Evolutionary conservation across 164 flowering plant species (phyloP), one percentile per base, ranked within the genome.

Genomic region (Paratinospora sagittata): DNA sequence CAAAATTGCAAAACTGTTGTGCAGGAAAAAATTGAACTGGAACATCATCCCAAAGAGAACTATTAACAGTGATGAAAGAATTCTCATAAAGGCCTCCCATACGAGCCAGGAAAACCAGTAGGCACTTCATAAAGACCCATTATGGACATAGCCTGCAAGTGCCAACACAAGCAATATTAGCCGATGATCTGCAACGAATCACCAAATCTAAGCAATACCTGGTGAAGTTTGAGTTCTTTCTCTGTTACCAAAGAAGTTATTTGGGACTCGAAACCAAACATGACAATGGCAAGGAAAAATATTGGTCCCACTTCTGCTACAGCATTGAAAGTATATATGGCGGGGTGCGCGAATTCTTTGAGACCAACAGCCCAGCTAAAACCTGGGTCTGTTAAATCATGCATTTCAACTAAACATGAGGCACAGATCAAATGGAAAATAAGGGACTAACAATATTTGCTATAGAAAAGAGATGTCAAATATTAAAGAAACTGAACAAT

Each of bases 51-150:
- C 98, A 72, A 92, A 90, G 36, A 93, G 88, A 76, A 91, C 87
- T 5, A 83, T 83, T 71, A 88, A 78, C 68, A 93, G 84, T 2
- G 98, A 84, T 30, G 99, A 88, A 45, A 93, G 55, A 61, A 88
- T 71, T 16, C 87, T 70, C 33, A 87, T 61, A 8, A 85, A 73
- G 68, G 88, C 86, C 78, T 96, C 98, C 98, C 98, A 96, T 39
- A 83, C 79, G 73, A 96, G 84, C 98, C 98, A 96, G 58, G 99
- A 93, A n/a, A 90, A 76, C 99, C 99, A 96, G 70, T 91, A 91
- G 57, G 99, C 92, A 76, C 94, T 82, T 96, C 99, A 78, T 86
- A 91, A 72, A 96, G 92, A 73, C 98, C 99, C 93, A 90, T 91
- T 81, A 89, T 84, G 49, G 87, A 83, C 95, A 96, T 89, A 61